A percentile compares a stretch with the other conserved stretches of the same genome.
Evolutionary conservation across 1,284 basidiomycete genomes (phyloP).

Genomic region (Ceratobasidium theobromae): DNA sequence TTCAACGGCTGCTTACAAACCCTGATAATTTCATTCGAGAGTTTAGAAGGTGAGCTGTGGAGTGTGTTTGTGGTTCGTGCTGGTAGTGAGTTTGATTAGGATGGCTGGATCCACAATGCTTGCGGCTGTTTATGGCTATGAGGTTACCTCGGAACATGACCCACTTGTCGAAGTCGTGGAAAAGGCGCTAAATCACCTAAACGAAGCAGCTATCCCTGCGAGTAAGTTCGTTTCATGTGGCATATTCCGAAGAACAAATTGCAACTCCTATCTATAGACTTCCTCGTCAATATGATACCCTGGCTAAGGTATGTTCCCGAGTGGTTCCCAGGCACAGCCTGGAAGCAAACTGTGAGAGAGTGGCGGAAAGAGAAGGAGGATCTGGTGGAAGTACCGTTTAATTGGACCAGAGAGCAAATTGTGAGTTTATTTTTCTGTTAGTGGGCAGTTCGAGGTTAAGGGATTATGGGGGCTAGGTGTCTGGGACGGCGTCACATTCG

Average conservation of each 20-base stretch:
- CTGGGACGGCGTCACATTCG: not conserved
- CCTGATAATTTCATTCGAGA: slow-evolving; percentile 7
- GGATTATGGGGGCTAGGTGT: no score
- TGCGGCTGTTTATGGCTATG: slow-evolving; percentile 26
- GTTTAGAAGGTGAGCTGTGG: not conserved
- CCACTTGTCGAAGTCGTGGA: slow-evolving; percentile 8
- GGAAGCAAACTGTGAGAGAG: slow-evolving; percentile 5
- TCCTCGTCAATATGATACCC: slow-evolving; percentile 19
- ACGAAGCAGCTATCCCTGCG: slow-evolving; percentile 6
- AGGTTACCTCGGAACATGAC: slow-evolving; percentile 21
- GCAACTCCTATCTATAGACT: not conserved
- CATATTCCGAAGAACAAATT: no score
- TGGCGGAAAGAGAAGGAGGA: slow-evolving; percentile 20
- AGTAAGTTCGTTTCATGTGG: no score
- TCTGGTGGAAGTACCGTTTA: slow-evolving; percentile 15
- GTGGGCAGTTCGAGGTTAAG: no score
- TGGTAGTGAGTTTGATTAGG: not conserved
- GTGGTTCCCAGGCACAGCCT: slow-evolving; percentile 29
- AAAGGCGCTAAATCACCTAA: not conserved
- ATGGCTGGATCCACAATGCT: slow-evolving; percentile 3
- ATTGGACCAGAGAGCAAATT: slow-evolving; percentile 16
- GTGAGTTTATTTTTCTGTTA: not conserved
- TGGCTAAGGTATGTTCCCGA: slow-evolving; percentile 28
- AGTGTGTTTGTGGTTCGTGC: not conserved
- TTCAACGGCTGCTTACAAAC: not conserved